phyloP scores from a whole-genome alignment of 108 stramenopile genomes.

The Nitzschia sp. region DNA sequence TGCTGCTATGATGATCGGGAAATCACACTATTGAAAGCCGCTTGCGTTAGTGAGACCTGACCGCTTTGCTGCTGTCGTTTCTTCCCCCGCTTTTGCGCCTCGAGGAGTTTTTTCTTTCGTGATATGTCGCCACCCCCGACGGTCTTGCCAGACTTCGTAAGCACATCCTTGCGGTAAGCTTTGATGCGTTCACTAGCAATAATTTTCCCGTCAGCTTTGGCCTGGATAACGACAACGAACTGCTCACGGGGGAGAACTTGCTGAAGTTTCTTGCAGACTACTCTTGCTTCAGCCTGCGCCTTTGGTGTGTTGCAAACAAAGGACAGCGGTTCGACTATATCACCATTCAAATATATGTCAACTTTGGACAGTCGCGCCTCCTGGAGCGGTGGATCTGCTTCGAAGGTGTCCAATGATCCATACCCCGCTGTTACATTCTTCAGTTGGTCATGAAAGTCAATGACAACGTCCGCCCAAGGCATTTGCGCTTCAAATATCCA shows the following conservation, averaged over 20 bases:
- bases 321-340: conserved; percentile 89
- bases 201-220: conserved; percentile 88
- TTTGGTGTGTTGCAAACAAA: conserved; percentile 90
- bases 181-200: conserved; percentile 82
- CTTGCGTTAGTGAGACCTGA: conserved; percentile 93
- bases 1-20: conserved; percentile 19
- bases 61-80: conserved; percentile 93
- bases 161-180: conserved; percentile 96
- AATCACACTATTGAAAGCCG: conserved; percentile 94
- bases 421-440: conserved; percentile 82
- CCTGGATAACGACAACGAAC: conserved; percentile 98
- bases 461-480: conserved; percentile 90
- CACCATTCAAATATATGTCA: conserved; percentile 93
- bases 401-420: conserved; percentile 74
- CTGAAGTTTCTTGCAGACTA: conserved; percentile 91
- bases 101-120: conserved; percentile 96
- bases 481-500: conserved; percentile 83
- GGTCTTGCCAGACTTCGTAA: conserved; percentile 90
- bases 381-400: conserved; percentile 65
- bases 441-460: conserved; percentile 81
- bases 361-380: conserved; percentile 90
- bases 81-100: conserved; percentile 99
- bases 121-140: conserved; percentile 97
- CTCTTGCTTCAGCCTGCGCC: conserved; percentile 74
- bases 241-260: conserved; percentile 94